Conservation (phyloP, 192 early-diverging fungal genomes). For the Backusella liffmaniae region DNA sequence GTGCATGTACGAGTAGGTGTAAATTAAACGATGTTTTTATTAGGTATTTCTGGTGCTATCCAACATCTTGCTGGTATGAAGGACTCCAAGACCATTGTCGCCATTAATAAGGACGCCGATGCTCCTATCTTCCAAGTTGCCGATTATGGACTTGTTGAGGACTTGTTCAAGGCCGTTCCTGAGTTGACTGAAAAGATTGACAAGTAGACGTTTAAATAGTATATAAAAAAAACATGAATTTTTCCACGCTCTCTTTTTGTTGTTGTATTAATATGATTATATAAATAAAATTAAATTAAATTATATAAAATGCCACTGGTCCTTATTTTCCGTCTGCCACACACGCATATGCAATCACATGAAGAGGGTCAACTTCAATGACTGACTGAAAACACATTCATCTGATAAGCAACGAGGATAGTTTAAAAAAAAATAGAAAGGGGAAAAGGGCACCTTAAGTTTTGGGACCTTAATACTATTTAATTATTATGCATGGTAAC, state of each 20-base stretch:
- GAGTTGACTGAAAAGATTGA: conserved; percentile 82
- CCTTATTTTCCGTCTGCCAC: neutral
- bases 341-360: neutral
- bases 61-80: conserved; percentile 99
- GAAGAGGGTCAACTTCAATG: neutral
- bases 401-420: neutral
- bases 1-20: neutral
- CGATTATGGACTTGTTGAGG: conserved; percentile 94
- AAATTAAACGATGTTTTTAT: neutral
- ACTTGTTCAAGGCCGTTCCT: conserved; percentile 90
- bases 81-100: conserved; percentile 97
- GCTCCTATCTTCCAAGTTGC: conserved; percentile 98
- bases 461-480: neutral
- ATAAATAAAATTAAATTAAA: neutral
- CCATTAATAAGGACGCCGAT: conserved; percentile 98
- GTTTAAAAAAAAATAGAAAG: neutral
- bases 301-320: neutral
- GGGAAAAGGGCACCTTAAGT: neutral
- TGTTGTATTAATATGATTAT: neutral
- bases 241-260: conserved; percentile 4
- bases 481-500: too few species aligned
- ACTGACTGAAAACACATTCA: neutral
- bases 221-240: neutral
- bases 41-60: conserved; percentile 90
- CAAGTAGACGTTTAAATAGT: conserved; percentile 3